Conservation (phyloP, 208 protist species). For the Angomonas deanei region DNA sequence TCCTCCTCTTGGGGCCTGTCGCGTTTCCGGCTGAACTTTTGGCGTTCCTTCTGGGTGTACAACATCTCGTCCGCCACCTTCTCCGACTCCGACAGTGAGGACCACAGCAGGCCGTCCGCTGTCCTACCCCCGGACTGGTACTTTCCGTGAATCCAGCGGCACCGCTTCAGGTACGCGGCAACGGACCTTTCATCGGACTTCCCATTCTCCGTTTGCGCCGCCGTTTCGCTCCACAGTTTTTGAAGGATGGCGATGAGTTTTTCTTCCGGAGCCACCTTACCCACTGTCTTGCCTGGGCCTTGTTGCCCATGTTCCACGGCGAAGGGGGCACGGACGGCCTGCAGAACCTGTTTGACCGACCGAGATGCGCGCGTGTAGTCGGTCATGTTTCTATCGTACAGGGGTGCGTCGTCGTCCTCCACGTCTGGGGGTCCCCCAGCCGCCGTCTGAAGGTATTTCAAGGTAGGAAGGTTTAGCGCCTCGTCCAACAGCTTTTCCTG, state of each 20-base stretch:
- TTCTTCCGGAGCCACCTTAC: not conserved
- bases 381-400: too few relatives aligned
- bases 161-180: slow-evolving; percentile 51
- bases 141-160: slow-evolving; percentile 51
- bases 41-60: slow-evolving; percentile 31
- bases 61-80: slow-evolving; percentile 46
- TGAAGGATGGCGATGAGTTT: slow-evolving; percentile 16
- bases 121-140: slow-evolving; percentile 5
- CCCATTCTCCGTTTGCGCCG: not conserved
- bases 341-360: too few relatives aligned
- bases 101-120: slow-evolving; percentile 23
- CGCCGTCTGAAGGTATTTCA: not conserved
- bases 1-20: slow-evolving; percentile 12
- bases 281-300: not conserved
- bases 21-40: slow-evolving; percentile 42
- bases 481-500: not conserved
- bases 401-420: too few relatives aligned
- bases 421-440: not conserved
- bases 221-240: slow-evolving; percentile 7
- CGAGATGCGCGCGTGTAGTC: too few relatives aligned
- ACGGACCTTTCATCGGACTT: slow-evolving; percentile 25
- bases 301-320: not conserved
- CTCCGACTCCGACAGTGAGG: slow-evolving; percentile 33
- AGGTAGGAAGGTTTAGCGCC: not conserved
- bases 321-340: not conserved